Conservation (phyloP, 2,329 filamentous ascomycete species). For the Didymella segeticola region DNA sequence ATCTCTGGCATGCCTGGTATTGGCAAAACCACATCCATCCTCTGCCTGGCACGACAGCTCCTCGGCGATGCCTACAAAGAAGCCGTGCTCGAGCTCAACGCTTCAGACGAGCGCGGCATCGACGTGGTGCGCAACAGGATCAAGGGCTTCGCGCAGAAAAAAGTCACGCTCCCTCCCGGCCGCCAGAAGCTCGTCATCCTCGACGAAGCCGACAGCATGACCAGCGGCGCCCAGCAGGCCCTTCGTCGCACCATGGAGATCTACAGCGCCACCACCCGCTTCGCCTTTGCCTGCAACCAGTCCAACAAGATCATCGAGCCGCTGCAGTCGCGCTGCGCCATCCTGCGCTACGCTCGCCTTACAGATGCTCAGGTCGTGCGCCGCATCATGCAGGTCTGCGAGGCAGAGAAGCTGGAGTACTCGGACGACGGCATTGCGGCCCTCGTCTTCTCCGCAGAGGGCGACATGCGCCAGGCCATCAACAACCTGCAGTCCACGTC, state of each 20-base stretch:
- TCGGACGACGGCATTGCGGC: constrained; percentile 93
- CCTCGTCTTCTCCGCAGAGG: constrained; percentile 96
- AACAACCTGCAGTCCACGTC: constrained; percentile 95
- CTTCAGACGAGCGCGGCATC: constrained; percentile 95
- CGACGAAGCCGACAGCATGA: constrained; percentile 97
- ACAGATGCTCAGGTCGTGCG: constrained; percentile 94
- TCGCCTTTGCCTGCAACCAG: constrained; percentile 98
- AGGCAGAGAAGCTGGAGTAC: constrained; percentile 88
- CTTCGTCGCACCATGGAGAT: constrained; percentile 98
- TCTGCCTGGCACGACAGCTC: constrained; percentile 90
- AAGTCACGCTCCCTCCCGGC: constrained; percentile 89
- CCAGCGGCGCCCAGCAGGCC: constrained; percentile 92
- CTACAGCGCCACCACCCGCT: constrained; percentile 93
- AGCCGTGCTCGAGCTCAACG: constrained; percentile 94
- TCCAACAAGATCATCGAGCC: constrained; percentile 99
- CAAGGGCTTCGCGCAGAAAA: constrained; percentile 98
- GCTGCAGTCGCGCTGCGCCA: constrained; percentile 95
- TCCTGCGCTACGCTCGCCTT: constrained; percentile 89
- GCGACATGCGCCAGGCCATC: constrained; percentile 98
- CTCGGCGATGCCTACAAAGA: constrained; percentile 96
- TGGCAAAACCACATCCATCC: constrained; percentile 94
- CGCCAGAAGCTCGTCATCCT: constrained; percentile 97
- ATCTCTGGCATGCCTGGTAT: constrained; percentile 99
- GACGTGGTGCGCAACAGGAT: constrained; percentile 97
- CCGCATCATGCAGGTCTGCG: constrained; percentile 87